Base-by-base conservation (phyloP, 2,329 filamentous ascomycete species). In the Cercospora nicotianae region DNA sequence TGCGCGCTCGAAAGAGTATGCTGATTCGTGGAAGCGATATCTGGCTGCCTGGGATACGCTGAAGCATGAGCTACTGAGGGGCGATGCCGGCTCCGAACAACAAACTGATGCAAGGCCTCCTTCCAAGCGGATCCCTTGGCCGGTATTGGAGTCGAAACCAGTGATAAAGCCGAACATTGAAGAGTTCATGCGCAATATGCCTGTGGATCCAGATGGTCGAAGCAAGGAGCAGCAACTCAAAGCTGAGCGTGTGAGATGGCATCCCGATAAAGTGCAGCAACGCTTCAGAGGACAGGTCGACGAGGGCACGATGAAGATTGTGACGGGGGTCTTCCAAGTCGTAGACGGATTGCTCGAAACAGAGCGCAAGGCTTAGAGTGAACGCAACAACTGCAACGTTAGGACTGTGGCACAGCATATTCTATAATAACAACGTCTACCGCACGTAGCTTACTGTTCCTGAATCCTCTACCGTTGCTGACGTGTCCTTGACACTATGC, bases 201-300 rank as follows among this genome's bases (percentile, higher is more conserved):
- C 83, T 7, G 7, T 63, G 65, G 67, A 70, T 26, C 63, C 59
- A 5, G 68, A 69, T 7, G 73, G 65, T 1, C 69, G 68, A 20
- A 62, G 64, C 2, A 68, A 87, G 20, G 64, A 80, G 13, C 82
- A 84, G 55, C 78, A 86, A 5, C 83, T 98, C 63, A 97, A 96
- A 80, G 83, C 88, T 5, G 95, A 99, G 82, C 88, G 95, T 62
- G 89, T 98, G 18, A 86, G 93, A 16, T 99, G 95, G 95, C 95
- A 99, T 82, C 95, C 95, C 3, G 95, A 99, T 81, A 99, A 98
- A 83, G 91, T 98, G 65, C 93, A 97, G 82, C 95, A 97, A 81
- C 87, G 89, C 63, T 89, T 96, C 68, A 92, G 93, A 3, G 88
- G 87, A 0, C 83, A 84, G 13, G 87, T 96, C 60, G 90, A 94